These are phyloP conservation scores for Cladosporium velox DNA, from an alignment of 2,329 filamentous ascomycete species.

Conservation along the genomic window DNA sequence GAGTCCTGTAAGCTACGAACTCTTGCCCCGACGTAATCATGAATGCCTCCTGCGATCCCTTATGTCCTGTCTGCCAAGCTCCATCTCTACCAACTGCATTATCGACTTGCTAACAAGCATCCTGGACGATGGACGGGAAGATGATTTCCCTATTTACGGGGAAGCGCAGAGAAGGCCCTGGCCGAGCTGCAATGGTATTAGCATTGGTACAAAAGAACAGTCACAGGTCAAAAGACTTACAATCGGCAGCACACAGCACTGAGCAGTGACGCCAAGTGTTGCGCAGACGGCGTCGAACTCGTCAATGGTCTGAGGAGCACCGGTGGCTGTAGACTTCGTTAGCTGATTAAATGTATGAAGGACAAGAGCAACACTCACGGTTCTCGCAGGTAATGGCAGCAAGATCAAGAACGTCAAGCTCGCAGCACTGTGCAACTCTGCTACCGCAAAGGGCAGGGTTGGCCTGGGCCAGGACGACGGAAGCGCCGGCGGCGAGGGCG, in stretches of 20 bases:
- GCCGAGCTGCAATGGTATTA: conserved; percentile 9
- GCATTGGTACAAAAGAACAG: background rate
- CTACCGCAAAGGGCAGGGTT: conserved; percentile 18
- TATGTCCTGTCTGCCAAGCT: background rate
- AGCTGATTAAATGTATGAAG: background rate
- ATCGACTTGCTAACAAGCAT: background rate
- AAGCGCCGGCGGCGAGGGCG: conserved; percentile 21
- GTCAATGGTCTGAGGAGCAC: conserved; percentile 5
- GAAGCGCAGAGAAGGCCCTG: conserved; percentile 17
- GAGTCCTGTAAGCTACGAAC: background rate
- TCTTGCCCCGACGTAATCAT: background rate
- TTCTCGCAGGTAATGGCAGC: conserved; percentile 20
- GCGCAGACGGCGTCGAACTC: conserved; percentile 19
- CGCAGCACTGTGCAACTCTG: conserved; percentile 20
- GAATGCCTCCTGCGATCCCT: background rate
- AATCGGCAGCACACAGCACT: conserved; percentile 23
- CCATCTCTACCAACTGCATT: background rate
- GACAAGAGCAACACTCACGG: background rate
- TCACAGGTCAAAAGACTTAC: conserved; percentile 10
- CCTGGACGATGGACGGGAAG: background rate
- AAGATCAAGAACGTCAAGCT: conserved; percentile 19
- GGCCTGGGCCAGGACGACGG: conserved; percentile 18
- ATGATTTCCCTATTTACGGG: background rate
- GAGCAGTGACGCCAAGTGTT: conserved; percentile 19
- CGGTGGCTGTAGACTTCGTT: background rate